Percentiles rank a stretch among this genome's conserved stretches.
Evolutionary conservation across 441 rosid genomes (phyloP).

Genomic region (Viola pubescens): DNA sequence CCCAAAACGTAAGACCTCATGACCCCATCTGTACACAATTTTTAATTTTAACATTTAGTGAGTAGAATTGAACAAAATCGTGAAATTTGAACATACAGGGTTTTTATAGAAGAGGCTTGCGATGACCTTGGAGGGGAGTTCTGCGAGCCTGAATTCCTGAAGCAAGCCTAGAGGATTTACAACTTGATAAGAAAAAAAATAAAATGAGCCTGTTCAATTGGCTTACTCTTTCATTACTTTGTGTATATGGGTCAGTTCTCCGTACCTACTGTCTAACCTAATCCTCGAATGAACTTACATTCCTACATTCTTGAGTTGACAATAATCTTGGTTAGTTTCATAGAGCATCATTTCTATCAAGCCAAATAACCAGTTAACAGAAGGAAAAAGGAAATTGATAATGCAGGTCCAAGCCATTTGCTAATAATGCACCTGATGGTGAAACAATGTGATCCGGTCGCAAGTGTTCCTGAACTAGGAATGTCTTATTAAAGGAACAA

Average conservation of each 20-base stretch:
- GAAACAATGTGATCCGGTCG: neutral
- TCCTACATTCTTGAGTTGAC: no score
- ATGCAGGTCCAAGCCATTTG: neutral
- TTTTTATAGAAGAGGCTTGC: constrained; percentile 45
- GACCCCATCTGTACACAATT: neutral
- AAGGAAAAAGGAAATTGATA: neutral
- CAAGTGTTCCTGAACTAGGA: no score
- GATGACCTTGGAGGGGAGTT: constrained; percentile 60
- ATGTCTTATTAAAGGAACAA: neutral
- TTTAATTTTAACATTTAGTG: neutral
- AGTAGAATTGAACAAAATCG: neutral
- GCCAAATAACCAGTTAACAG: neutral
- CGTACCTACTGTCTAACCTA: neutral
- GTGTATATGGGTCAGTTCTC: constrained; percentile 7
- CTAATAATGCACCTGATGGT: neutral
- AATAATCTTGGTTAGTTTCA: no score
- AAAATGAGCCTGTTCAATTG: neutral
- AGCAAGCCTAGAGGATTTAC: constrained; percentile 14
- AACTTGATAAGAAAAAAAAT: neutral
- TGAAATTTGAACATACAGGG: constrained; percentile 24
- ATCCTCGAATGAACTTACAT: no score
- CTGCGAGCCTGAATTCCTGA: constrained; percentile 37
- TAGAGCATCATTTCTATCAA: no score
- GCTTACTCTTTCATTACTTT: constrained; percentile 2
- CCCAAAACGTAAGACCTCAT: constrained; percentile 35